These are phyloP conservation scores for Lactarius deliciosus DNA, from an alignment of 768 basidiomycete species.

Conservation along the genomic window DNA sequence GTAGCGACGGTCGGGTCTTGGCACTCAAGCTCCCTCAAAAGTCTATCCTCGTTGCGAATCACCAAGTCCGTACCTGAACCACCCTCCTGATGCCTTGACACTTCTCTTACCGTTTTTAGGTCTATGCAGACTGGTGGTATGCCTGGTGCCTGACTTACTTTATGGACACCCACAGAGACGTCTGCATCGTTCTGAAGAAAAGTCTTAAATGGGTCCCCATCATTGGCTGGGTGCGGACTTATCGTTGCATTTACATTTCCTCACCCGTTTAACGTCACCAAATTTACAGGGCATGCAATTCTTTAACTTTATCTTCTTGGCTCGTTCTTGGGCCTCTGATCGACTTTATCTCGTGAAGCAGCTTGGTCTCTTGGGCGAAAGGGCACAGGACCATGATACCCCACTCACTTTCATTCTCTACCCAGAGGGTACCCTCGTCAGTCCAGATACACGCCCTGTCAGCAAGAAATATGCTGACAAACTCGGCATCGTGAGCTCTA, in stretches of 20 bases:
- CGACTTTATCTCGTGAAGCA: constrained; percentile 60
- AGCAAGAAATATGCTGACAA: constrained; percentile 88
- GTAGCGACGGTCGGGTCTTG: constrained; percentile 54
- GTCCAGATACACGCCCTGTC: constrained; percentile 78
- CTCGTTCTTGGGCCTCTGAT: constrained; percentile 89
- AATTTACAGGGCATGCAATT: constrained; percentile 80
- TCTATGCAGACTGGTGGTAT: constrained; percentile 84
- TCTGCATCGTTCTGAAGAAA: constrained; percentile 92
- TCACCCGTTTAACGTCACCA: background rate
- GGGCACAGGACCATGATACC: constrained; percentile 63
- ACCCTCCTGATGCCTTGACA: background rate
- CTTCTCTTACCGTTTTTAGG: constrained; percentile 40
- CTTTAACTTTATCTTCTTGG: constrained; percentile 90
- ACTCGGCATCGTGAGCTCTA: constrained; percentile 72
- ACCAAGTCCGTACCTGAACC: constrained; percentile 58
- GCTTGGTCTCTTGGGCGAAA: constrained; percentile 66
- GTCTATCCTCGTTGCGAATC: constrained; percentile 86
- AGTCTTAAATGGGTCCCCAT: constrained; percentile 84
- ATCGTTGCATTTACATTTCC: background rate
- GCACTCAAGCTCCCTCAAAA: constrained; percentile 73
- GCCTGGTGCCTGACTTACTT: constrained; percentile 82
- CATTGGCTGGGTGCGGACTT: constrained; percentile 72
- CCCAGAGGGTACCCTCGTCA: constrained; percentile 95
- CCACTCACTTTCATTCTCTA: constrained; percentile 86
- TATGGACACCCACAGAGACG: constrained; percentile 59